phyloP scores from a whole-genome alignment of 1,284 basidiomycete species.

The Irpex lacteus region DNA sequence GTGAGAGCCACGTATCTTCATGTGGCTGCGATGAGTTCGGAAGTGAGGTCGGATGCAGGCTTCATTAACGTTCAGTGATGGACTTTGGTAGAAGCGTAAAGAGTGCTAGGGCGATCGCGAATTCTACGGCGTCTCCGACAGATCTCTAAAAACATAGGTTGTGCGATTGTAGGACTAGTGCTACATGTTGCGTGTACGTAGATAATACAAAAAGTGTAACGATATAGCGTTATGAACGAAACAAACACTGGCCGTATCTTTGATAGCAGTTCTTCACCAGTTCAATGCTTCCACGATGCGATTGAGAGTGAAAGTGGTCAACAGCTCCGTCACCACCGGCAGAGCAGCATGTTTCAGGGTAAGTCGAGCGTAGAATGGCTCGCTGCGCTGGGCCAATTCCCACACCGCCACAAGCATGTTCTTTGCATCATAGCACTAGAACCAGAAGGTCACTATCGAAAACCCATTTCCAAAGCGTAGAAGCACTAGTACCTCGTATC shows the following conservation, averaged over 20 bases:
- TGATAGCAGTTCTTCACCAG: slow-evolving; percentile 37
- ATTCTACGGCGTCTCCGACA: neutral
- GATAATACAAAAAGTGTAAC: slow-evolving; percentile 2
- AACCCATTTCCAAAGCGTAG: neutral
- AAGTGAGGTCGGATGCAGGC: slow-evolving; percentile 23
- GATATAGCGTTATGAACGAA: neutral
- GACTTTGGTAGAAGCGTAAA: neutral
- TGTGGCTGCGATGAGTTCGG: slow-evolving; percentile 6
- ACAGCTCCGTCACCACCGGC: slow-evolving; percentile 64
- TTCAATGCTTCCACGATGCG: slow-evolving; percentile 56
- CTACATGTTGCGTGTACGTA: slow-evolving; percentile 11
- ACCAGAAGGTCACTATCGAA: neutral
- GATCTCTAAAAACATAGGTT: neutral
- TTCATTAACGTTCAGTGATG: slow-evolving; percentile 24
- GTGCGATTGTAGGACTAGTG: slow-evolving; percentile 8
- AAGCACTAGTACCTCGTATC: slow-evolving; percentile 55
- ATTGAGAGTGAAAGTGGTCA: slow-evolving; percentile 67
- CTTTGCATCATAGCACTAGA: slow-evolving; percentile 55
- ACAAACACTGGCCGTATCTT: neutral
- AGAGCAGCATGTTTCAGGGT: slow-evolving; percentile 55
- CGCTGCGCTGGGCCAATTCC: slow-evolving; percentile 55
- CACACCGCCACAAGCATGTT: slow-evolving; percentile 57
- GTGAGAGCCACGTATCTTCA: neutral
- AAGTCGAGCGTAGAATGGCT: slow-evolving; percentile 56
- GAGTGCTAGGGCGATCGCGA: slow-evolving; percentile 8